Conservation (phyloP, 805 yeast species). For the Cyberlindnera misumaiensis region DNA sequence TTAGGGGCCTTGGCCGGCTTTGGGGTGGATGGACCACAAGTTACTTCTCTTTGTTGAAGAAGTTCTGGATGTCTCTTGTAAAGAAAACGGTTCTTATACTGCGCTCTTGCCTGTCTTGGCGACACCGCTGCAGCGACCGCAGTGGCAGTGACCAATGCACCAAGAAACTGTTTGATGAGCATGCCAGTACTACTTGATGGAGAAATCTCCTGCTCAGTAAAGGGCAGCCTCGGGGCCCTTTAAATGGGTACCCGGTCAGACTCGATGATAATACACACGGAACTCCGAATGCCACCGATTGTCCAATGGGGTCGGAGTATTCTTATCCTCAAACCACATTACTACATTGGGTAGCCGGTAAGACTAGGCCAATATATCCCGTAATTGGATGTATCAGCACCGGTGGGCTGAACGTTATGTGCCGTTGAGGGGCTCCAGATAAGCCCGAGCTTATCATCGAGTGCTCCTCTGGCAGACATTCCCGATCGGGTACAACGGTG, state of each 20-base stretch:
- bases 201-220: neutral
- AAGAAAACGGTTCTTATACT: neutral
- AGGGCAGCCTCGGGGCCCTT: neutral
- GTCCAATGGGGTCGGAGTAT: too few species aligned
- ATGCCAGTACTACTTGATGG: neutral
- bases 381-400: too few species aligned
- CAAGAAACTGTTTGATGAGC: neutral
- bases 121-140: neutral
- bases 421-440: too few species aligned
- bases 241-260: neutral
- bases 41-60: neutral
- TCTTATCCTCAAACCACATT: too few species aligned
- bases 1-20: conserved; percentile 12
- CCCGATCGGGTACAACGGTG: too few species aligned
- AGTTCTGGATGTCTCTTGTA: conserved; percentile 3
- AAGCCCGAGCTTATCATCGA: too few species aligned
- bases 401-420: too few species aligned
- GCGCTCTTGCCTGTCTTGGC: conserved; percentile 5
- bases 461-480: too few species aligned
- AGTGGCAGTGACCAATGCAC: neutral
- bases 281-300: too few species aligned
- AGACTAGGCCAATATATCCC: too few species aligned
- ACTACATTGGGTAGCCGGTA: too few species aligned
- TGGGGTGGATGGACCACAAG: conserved; percentile 12
- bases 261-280: too few species aligned